These are phyloP conservation scores for Exophiala sp. DNA, from an alignment of 2,329 filamentous ascomycete genomes.

Conservation along the genomic window DNA sequence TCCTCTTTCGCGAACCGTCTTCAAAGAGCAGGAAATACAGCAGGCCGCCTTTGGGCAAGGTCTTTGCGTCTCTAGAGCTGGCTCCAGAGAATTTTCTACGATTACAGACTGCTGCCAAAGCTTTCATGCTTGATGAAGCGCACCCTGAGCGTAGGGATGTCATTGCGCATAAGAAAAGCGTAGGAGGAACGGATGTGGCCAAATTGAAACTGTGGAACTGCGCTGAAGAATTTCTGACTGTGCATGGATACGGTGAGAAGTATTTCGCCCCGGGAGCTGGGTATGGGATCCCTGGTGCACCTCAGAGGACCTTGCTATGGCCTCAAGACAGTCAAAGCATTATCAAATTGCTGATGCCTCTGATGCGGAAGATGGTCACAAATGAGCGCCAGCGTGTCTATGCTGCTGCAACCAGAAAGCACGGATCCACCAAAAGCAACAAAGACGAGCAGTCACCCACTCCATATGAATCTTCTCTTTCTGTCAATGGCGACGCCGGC, in stretches of 20 bases:
- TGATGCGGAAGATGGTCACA: constrained; percentile 54
- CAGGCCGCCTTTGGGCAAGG: constrained; percentile 52
- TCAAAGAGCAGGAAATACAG: constrained; percentile 51
- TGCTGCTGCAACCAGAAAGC: constrained; percentile 51
- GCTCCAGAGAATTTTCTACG: constrained; percentile 53
- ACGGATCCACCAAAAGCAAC: constrained; percentile 30
- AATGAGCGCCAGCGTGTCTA: constrained; percentile 55
- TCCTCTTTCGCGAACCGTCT: constrained; percentile 47
- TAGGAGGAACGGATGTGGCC: constrained; percentile 52
- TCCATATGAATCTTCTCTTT: constrained; percentile 3
- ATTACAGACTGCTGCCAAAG: constrained; percentile 51
- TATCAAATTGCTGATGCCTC: constrained; percentile 52
- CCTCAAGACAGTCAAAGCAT: constrained; percentile 51
- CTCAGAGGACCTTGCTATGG: constrained; percentile 47
- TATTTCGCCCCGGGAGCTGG: constrained; percentile 40
- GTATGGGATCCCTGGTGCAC: constrained; percentile 33
- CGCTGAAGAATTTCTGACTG: constrained; percentile 49
- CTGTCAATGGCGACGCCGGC: not conserved
- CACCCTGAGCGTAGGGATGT: constrained; percentile 53
- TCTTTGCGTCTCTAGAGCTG: constrained; percentile 52
- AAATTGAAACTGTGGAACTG: constrained; percentile 53
- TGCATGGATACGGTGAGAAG: constrained; percentile 46
- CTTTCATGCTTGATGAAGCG: constrained; percentile 52
- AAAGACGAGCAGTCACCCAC: constrained; percentile 4
- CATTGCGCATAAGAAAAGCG: constrained; percentile 49